A percentile compares a stretch with the other conserved stretches of the same genome.
These are phyloP conservation scores for Carex myosuroides DNA, from an alignment of 176 grass and related monocot genomes.

Conservation along the genomic window DNA sequence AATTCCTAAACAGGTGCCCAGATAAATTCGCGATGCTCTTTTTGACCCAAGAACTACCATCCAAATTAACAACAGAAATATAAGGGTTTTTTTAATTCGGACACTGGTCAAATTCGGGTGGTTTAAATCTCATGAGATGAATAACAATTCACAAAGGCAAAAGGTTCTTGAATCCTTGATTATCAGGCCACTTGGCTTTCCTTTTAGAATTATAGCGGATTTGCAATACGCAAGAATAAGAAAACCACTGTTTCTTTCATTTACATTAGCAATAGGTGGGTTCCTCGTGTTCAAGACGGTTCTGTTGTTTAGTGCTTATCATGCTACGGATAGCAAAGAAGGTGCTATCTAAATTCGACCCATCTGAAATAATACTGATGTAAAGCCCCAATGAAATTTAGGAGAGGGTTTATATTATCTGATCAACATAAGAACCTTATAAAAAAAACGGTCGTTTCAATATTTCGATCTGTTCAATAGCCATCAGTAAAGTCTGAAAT, in stretches of 20 bases:
- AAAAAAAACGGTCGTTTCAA: too few species aligned
- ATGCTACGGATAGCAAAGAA: neutral
- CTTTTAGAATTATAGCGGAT: neutral
- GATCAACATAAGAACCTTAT: neutral
- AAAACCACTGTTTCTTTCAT: neutral
- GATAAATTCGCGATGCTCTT: too few species aligned
- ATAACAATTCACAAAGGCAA: neutral
- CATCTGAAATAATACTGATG: neutral
- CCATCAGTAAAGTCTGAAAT: too few species aligned
- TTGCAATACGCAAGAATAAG: too few species aligned
- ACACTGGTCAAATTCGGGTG: too few species aligned
- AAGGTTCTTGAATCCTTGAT: neutral
- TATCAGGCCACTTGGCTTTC: neutral
- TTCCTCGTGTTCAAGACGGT: neutral
- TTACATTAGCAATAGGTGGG: neutral
- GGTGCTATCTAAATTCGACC: neutral
- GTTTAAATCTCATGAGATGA: too few species aligned
- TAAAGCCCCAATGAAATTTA: neutral
- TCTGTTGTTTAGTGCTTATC: neutral
- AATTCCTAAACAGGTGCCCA: too few species aligned
- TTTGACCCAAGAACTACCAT: too few species aligned
- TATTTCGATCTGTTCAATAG: too few species aligned
- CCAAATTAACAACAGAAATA: too few species aligned
- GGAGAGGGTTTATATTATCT: neutral
- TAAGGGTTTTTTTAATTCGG: too few species aligned